Base-by-base conservation (phyloP, 2,329 filamentous ascomycete species). In the Escovopsis weberi region DNA sequence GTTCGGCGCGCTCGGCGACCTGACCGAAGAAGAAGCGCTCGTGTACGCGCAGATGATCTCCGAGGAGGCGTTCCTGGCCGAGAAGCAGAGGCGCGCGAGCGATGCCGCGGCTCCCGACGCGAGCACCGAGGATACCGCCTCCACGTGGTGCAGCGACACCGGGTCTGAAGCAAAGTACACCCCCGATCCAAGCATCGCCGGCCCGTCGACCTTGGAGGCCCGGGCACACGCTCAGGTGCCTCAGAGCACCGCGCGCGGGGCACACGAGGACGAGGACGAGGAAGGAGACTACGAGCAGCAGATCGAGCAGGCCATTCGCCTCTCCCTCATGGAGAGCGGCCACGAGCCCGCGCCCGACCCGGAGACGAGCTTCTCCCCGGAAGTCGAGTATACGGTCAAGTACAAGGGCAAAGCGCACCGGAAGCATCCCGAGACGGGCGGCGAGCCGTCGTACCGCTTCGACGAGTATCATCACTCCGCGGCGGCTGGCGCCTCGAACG, bases 1-100 rank as follows among this genome's bases (percentile, higher is more conserved):
- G 33, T 98, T 94, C 54, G 85, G 87, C 32, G 59, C 60, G 0
- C 63, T 95, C 1, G 74, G 68, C 3, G 76, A 78, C 26, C 57
- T 82, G 47, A 80, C 69, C 2, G 78, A 82, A 49, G 76, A 81
- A 51, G 78, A 82, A 53, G 73, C 77, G 15, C 48, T 82, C 18
- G 67, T 64, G 32, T 82, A 82, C 50, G 78, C 76, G 0, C 74
- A 78, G 54, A 75, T 82, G 67, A 64, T 82, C 6, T 82, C 78
- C 0, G 68, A 77, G 47, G 78, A 82, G 54, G 61, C 72, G 1
- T 77, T 72, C 45, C 57, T 67, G 33, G 52, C 62, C n/a, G 75
- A 80, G 26, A 70, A 78, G 57, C 68, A 72, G 4, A 69, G 69
- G 5, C 69, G 74, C 6, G 61, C 63, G 28, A 74, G 69, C 47